Evolutionary conservation across 129 eudicot species (phyloP), one percentile per base, ranked within the genome.

Genomic region (Escallonia rubra): DNA sequence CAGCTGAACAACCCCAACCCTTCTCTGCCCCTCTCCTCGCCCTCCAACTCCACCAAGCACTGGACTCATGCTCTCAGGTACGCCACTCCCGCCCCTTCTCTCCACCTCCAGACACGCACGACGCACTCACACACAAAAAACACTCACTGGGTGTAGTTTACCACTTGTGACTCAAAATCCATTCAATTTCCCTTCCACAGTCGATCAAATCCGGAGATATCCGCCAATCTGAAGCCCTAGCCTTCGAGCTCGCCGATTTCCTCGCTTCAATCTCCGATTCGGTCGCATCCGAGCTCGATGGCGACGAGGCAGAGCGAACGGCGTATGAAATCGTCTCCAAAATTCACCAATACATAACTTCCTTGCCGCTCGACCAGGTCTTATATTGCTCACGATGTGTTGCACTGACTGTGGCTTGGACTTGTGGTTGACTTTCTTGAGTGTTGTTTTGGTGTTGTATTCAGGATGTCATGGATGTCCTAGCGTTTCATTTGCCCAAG

Each of bases 401-500:
- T n/a, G 10, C 56, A 51, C 42, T 63, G 34, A 23, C 34, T 23
- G 34, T 23, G 34, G 34, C 34, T 23, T 23, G 34, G 34, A 23
- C 34, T 56, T 6, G 47, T 7, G 59, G 40, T 14, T 57, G 6
- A 8, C 10, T 43, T 57, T 14, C 38, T 59, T 9, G 49, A 44
- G 41, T 39, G 0, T 57, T 34, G 8, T 23, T 51, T 13, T 61
- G 34, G 49, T 42, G n/a, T 63, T 68, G 40, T 63, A 69, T n/a
- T 65, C 73, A 93, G 98, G 88, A 69, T 12, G 84, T 93, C 70
- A 63, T 80, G 67, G 98, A 93, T 70, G 87, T 82, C 8, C 78
- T 93, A 23, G 82, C 98, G 1, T 93, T 84, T 79, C 90, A 86
- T 83, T 68, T 89, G 79, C 95, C 92, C 3, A 86, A 86, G 81